These are phyloP conservation scores for Nemania serpens DNA, from an alignment of 2,329 filamentous ascomycete genomes.

Conservation along the genomic window DNA sequence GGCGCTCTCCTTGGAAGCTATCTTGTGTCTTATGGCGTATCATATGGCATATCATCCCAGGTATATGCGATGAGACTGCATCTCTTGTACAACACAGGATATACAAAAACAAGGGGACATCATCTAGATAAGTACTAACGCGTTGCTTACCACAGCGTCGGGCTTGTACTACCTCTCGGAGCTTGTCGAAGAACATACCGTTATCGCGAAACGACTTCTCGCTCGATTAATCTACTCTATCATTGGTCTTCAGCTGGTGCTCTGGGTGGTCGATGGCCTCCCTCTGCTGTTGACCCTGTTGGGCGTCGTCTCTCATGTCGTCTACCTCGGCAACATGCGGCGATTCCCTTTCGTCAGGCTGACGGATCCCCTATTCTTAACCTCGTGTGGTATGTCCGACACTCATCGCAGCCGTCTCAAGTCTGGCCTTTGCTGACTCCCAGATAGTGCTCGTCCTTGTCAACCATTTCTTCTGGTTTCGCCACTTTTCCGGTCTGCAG, in stretches of 20 bases:
- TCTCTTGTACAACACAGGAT: background rate
- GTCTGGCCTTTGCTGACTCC: constrained; percentile 28
- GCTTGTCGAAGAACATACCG: constrained; percentile 96
- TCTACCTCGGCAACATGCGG: constrained; percentile 87
- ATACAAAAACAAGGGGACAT: too few relatives aligned
- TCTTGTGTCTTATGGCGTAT: background rate
- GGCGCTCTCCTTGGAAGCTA: background rate
- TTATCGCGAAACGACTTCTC: constrained; percentile 86
- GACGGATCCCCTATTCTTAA: constrained; percentile 82
- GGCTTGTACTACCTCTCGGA: constrained; percentile 98
- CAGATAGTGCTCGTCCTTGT: constrained; percentile 74
- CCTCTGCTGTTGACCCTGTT: constrained; percentile 75
- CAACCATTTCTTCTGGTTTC: constrained; percentile 97
- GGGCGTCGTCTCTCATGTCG: constrained; percentile 77
- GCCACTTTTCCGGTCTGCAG: constrained; percentile 76
- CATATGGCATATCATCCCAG: background rate
- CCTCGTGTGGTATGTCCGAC: constrained; percentile 72
- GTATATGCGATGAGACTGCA: too few relatives aligned
- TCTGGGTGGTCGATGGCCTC: constrained; percentile 84
- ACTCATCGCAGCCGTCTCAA: background rate
- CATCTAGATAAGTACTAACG: constrained; percentile 24
- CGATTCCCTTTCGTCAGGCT: constrained; percentile 79
- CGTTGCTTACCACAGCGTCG: constrained; percentile 64
- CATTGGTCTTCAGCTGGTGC: constrained; percentile 72
- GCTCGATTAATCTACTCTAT: constrained; percentile 83